Base-by-base conservation (phyloP, 768 basidiomycete genomes). In the Mycena galopus region DNA sequence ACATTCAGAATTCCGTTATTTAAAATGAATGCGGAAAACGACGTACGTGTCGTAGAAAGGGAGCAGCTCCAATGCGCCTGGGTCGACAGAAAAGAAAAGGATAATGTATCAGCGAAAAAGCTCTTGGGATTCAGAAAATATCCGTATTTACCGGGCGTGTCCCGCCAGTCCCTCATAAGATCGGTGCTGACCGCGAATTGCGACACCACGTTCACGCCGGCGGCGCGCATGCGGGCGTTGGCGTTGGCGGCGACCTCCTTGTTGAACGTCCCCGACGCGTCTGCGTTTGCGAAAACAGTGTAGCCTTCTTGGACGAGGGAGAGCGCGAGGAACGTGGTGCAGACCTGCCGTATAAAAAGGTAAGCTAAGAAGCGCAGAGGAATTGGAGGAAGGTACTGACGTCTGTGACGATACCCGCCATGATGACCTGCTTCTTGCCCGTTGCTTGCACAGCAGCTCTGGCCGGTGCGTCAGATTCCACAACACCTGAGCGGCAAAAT, bases 151-250 rank as follows among this genome's bases (percentile, higher is more conserved):
- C 60, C 87, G 19, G 88, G 86, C 6, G 83, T 84, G 73, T 82
- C 80, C 65, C 86, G 83, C 88, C 88, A 88, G 77, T 88, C 87
- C 50, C 86, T 78, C 86, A 88, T 87, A 44, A 88, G 80, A 76
- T 88, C 87, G 35, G 78, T 79, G 21, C 80, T 78, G 50, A 88
- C 78, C 7, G 87, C 83, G 73, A 88, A 88, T 73, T 83, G 76
- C 6, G 86, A 87, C 6, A 86, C 67, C 25, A 88, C 82, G 27
- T 87, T 81, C 7, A 88, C 84, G 14, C 86, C 87, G 11, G 85
- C 86, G 11, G 76, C 80, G 51, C 86, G 83, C 87, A 88, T 87
- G 56, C 87, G 83, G 61, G 82, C 83, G 78, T 88, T 87, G 19
- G 87, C 85, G 53, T 85, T 85, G 32, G 81, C 81, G 1, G 87